These are phyloP conservation scores for Gnomoniopsis sp. DNA, from an alignment of 2,329 filamentous ascomycete species.

Conservation along the genomic window DNA sequence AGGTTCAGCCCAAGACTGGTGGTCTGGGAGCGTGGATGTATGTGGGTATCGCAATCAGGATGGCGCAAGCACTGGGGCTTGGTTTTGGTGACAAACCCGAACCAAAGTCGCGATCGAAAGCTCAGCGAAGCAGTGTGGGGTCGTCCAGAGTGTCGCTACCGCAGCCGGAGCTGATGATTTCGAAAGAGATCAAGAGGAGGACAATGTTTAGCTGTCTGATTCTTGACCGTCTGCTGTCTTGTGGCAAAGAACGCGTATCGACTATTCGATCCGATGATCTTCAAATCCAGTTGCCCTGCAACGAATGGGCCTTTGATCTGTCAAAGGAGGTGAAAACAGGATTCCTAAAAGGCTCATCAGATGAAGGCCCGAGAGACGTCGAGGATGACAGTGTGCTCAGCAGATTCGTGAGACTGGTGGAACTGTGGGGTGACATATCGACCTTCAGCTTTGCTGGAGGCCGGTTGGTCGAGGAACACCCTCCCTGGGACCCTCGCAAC, in stretches of 20 bases:
- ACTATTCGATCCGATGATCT: slow-evolving; percentile 59
- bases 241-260: slow-evolving; percentile 57
- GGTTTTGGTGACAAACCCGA: slow-evolving; percentile 51
- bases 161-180: slow-evolving; percentile 42
- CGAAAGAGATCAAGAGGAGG: slow-evolving; percentile 62
- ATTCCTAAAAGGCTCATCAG: slow-evolving; percentile 34
- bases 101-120: slow-evolving; percentile 5
- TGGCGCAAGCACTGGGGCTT: slow-evolving; percentile 60
- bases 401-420: slow-evolving; percentile 55
- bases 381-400: slow-evolving; percentile 46
- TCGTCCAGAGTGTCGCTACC: slow-evolving; percentile 1
- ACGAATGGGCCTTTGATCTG: slow-evolving; percentile 62
- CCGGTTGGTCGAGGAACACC: slow-evolving; percentile 44
- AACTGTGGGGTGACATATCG: slow-evolving; percentile 58
- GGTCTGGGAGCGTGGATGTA: slow-evolving; percentile 64
- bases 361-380: slow-evolving; percentile 21
- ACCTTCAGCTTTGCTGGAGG: slow-evolving; percentile 51
- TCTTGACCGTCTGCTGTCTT: slow-evolving; percentile 66
- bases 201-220: slow-evolving; percentile 76
- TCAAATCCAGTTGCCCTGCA: slow-evolving; percentile 64
- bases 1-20: slow-evolving; percentile 44
- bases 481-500: slow-evolving; percentile 58
- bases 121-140: slow-evolving; percentile 4
- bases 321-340: slow-evolving; percentile 54
- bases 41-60: slow-evolving; percentile 60